Evolutionary conservation across 2,329 filamentous ascomycete genomes (phyloP).

Genomic region (Phyllosticta citriasiana): DNA sequence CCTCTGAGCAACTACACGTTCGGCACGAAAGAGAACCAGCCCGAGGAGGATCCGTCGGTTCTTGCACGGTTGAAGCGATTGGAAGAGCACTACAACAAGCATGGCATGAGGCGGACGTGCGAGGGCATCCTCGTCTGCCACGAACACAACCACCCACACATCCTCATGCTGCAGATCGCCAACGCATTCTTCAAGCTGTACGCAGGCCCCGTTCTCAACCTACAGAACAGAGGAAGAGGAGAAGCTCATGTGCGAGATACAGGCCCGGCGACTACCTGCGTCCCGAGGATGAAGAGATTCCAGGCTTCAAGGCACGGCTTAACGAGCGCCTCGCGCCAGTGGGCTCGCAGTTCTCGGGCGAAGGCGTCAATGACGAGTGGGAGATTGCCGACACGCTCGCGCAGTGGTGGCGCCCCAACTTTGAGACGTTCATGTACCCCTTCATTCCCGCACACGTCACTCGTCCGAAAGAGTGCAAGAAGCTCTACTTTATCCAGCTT

Average conservation of each 20-base stretch:
- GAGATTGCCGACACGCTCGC: constrained; percentile 88
- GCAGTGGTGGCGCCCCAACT: constrained; percentile 98
- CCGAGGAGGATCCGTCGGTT: constrained; percentile 94
- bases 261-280: constrained; percentile 87
- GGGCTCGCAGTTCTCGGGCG: constrained; percentile 68
- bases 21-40: constrained; percentile 95
- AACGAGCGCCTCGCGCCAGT: constrained; percentile 91
- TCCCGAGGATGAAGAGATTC: constrained; percentile 80
- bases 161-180: constrained; percentile 97
- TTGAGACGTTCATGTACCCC: constrained; percentile 99
- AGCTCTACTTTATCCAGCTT: constrained; percentile 93
- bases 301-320: constrained; percentile 86
- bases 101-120: constrained; percentile 96
- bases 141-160: constrained; percentile 97
- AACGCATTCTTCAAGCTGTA: constrained; percentile 98
- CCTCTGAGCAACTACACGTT: constrained; percentile 98
- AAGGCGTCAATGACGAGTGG: constrained; percentile 89
- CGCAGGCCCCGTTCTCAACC: constrained; percentile 13
- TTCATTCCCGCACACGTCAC: constrained; percentile 95
- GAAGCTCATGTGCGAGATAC: background rate
- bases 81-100: constrained; percentile 84
- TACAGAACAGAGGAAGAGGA: background rate
- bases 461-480: constrained; percentile 97
- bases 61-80: constrained; percentile 83
- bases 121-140: constrained; percentile 97